Evolutionary conservation across 345 rosid species (phyloP), one percentile per base, ranked within the genome.

Genomic region (Cardamine resedifolia): DNA sequence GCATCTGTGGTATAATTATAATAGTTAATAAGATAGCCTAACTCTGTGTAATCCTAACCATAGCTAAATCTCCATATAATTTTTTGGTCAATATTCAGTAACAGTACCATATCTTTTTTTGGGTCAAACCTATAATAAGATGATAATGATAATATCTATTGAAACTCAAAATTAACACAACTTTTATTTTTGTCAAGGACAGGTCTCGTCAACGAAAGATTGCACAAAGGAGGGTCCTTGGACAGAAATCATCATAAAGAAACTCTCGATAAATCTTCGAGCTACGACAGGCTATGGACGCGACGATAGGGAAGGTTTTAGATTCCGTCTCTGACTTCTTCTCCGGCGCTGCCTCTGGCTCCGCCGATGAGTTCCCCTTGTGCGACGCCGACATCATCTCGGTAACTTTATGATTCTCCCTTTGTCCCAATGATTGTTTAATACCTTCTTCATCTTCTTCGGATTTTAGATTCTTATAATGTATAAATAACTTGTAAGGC

Each of bases 341-440:
- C 87, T 67, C 85, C 69, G 83, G 85, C 44, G 81, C 82, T 60
- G 52, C 59, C 18, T 69, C 75, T 14, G 65, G 12, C 47, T 76
- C 71, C 55, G 27, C 53, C 61, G 92, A 90, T 70, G 86, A 83
- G 75, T 83, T 88, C 70, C 95, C 97, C 2, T 85, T 87, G 88
- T 85, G 89, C 84, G 89, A 88, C 59, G 45, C 82, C 39, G 95
- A 88, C 77, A 87, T 87, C 83, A 73, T 88, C 71, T 51, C 71
- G 26, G 96, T 90, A 82, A 70, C 48, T 39, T 48, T 39, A 26
- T 11, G 9, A 43, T 62, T 55, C 30, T 61, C 26, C 27, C 11
- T 38, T 8, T 27, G 0, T 20, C 15, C 47, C 41, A 23, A 51
- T 21, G 21, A 57, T 31, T 19, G 9, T 53, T 64, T 34, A 8